Evolutionary conservation across 2,329 filamentous ascomycete genomes (phyloP).

Genomic region (Tolypocladium capitatum): DNA sequence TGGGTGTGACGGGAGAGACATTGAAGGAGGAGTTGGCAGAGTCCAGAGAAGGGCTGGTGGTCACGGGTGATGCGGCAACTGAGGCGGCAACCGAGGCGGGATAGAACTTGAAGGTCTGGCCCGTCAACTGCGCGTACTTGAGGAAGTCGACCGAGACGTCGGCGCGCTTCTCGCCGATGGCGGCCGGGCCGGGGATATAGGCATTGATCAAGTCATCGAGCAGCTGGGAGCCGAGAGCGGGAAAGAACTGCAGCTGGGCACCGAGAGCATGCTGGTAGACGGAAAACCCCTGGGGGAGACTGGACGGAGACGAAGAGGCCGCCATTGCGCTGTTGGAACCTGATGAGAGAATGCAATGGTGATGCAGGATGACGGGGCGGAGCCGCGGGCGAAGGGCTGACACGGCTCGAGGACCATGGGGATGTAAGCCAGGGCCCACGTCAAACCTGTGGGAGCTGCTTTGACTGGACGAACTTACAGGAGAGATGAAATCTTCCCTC

Average conservation of each 20-base stretch:
- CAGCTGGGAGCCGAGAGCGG: slow-evolving; percentile 49
- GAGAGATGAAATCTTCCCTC: background rate
- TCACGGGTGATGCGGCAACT: slow-evolving; percentile 28
- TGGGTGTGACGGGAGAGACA: slow-evolving; percentile 35
- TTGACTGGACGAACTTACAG: background rate
- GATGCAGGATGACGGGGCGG: background rate
- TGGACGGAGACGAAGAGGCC: slow-evolving; percentile 7
- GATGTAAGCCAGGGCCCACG: background rate
- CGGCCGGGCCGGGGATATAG: slow-evolving; percentile 39
- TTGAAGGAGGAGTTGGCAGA: slow-evolving; percentile 35
- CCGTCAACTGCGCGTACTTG: slow-evolving; percentile 36
- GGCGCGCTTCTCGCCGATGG: slow-evolving; percentile 46
- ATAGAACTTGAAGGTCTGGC: slow-evolving; percentile 49
- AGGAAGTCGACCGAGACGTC: slow-evolving; percentile 47
- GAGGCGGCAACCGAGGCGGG: slow-evolving; percentile 27
- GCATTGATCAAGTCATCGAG: slow-evolving; percentile 46
- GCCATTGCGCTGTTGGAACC: slow-evolving; percentile 12
- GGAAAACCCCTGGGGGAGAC: slow-evolving; percentile 37
- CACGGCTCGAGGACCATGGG: background rate
- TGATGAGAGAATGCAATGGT: background rate
- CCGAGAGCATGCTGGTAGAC: slow-evolving; percentile 46
- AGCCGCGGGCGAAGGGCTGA: background rate
- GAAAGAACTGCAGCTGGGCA: slow-evolving; percentile 48
- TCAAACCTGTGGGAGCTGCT: background rate
- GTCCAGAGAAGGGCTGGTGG: slow-evolving; percentile 25